Base-by-base conservation (phyloP, 2,329 filamentous ascomycete genomes). In the Arthrobotrys megalospora region DNA sequence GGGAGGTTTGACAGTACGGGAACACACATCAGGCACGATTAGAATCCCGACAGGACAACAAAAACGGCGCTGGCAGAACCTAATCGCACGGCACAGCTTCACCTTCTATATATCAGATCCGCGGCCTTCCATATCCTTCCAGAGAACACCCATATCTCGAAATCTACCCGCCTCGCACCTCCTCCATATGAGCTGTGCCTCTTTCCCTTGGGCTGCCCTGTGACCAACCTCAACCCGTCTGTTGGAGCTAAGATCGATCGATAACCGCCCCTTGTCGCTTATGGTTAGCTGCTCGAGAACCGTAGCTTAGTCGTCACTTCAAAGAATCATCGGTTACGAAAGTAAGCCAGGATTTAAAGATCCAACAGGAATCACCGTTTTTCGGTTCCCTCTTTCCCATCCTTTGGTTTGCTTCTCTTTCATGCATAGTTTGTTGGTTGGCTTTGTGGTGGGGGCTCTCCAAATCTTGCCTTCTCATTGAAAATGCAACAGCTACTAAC, bases 341-440 rank as follows among this genome's bases (percentile, higher is more conserved):
- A 21, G 65, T 50, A 65, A 52, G 65, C 66, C 19, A 45, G 60
- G 45, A 53, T 45, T 45, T 60, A 21, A 21, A 43, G 34, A 55
- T 16, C 67, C 62, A 67, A 60, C 53, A 19, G 28, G 43, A 70
- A 47, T 32, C 34, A 10, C 36, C 14, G 7, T 48, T 70, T 63
- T 48, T 28, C 21, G 50, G 28, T 52, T 76, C 10, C 45, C 38
- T 55, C 60, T 58, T 58, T 48, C 53, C 38, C 28, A n/a, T 14
- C 32, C 47, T 52, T 52, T 34, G 62, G 43, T 53, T 41, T 38
- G 16, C 47, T 64, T 64, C 63, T 63, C 43, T 28, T 28, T 65
- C 60, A 76, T 77, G 73, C 75, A 78, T 52, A n/a, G 75, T 72
- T 72, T 78, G 75, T 62, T 78, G 75, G 45, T 78, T 38, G 52